These are phyloP conservation scores for Fusarium sterilihyphosum DNA, from an alignment of 2,329 filamentous ascomycete genomes.

Conservation along the genomic window DNA sequence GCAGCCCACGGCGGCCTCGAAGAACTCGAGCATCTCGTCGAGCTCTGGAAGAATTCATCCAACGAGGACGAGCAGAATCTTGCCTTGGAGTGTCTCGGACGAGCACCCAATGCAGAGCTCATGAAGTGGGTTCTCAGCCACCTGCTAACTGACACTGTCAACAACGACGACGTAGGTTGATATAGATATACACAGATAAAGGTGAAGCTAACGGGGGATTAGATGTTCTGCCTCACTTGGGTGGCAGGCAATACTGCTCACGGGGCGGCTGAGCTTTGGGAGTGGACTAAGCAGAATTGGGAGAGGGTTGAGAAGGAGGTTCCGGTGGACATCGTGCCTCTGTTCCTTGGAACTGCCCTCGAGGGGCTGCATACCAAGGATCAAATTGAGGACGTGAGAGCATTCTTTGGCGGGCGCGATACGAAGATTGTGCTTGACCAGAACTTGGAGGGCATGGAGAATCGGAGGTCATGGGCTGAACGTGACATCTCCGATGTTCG, in stretches of 20 bases:
- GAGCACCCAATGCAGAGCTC: background rate
- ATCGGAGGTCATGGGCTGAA: background rate
- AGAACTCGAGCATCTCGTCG: background rate
- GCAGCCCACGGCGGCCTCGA: background rate
- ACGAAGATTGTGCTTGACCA: background rate
- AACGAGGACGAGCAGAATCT: background rate
- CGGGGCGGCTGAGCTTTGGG: accelerated
- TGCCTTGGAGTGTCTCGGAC: background rate
- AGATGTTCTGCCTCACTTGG: background rate
- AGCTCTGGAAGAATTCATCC: background rate
- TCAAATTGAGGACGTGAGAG: background rate
- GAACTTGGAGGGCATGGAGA: background rate
- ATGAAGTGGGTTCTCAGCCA: background rate
- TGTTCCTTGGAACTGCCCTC: background rate
- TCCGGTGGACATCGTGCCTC: accelerated
- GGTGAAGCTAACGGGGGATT: accelerated
- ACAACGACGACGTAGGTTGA: background rate
- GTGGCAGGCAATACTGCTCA: accelerated
- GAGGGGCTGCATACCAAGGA: background rate
- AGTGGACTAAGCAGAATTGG: background rate
- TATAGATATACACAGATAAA: accelerated
- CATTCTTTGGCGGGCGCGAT: background rate
- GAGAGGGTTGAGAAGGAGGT: too few relatives aligned
- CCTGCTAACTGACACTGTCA: background rate
- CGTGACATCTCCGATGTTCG: background rate